These are phyloP conservation scores for Tolypocladium tundrense DNA, from an alignment of 2,329 filamentous ascomycete genomes.

Conservation along the genomic window DNA sequence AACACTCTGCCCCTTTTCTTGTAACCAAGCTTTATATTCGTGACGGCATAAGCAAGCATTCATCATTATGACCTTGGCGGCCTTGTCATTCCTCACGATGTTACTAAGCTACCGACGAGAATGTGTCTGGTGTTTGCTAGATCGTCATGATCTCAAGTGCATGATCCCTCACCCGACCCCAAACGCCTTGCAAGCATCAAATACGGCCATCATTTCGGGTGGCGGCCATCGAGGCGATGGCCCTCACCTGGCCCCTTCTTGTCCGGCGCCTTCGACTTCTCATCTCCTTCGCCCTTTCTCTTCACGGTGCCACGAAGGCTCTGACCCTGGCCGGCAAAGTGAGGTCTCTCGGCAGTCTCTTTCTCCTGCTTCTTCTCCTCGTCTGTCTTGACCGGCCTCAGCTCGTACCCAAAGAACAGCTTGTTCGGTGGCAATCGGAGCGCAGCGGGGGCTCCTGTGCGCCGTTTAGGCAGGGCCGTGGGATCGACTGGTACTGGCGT, in stretches of 20 bases:
- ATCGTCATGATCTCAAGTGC: not conserved
- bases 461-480: slow-evolving; percentile 23
- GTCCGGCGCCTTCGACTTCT: slow-evolving; percentile 34
- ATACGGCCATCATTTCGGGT: slow-evolving; percentile 9
- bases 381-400: slow-evolving; percentile 77
- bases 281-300: slow-evolving; percentile 51
- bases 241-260: slow-evolving; percentile 36
- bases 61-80: not conserved
- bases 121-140: not conserved
- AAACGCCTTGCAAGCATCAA: slow-evolving; percentile 12
- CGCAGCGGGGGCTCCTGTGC: slow-evolving; percentile 73
- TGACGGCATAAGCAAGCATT: not conserved
- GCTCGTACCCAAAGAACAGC: slow-evolving; percentile 91
- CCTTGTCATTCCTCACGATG: not conserved
- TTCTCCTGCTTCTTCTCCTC: slow-evolving; percentile 59
- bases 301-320: slow-evolving; percentile 62
- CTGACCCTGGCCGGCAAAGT: slow-evolving; percentile 77
- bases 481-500: slow-evolving; percentile 49
- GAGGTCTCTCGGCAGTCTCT: slow-evolving; percentile 54
- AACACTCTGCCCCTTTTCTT: not conserved
- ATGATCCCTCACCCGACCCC: slow-evolving; percentile 1
- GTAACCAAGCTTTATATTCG: not conserved
- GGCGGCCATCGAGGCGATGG: slow-evolving; percentile 32
- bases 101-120: not conserved
- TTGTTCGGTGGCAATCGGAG: slow-evolving; percentile 79